These are phyloP conservation scores for Trametes cingulata DNA, from an alignment of 768 basidiomycete genomes.

Conservation along the genomic window DNA sequence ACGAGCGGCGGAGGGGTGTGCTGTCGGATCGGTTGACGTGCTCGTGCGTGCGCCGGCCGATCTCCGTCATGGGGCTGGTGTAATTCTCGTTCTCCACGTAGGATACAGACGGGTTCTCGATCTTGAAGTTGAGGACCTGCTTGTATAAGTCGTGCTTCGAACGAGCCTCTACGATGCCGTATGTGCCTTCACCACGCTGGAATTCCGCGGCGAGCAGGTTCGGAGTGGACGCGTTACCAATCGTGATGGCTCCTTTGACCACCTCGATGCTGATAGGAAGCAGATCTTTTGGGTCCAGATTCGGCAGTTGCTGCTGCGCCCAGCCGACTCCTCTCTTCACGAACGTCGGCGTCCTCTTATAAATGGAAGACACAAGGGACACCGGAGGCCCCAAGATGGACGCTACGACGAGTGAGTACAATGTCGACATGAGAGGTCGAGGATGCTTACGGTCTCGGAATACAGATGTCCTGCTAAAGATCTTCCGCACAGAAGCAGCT, in stretches of 20 bases:
- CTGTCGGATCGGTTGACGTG: conserved; percentile 49
- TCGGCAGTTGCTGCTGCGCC: conserved; percentile 64
- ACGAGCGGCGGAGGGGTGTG: conserved; percentile 21
- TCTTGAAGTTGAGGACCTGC: conserved; percentile 70
- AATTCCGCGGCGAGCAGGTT: conserved; percentile 83
- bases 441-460: conserved; percentile 28
- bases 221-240: conserved; percentile 86
- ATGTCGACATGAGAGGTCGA: neutral
- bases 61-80: conserved; percentile 60
- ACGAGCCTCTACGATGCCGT: conserved; percentile 73
- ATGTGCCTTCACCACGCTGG: conserved; percentile 72
- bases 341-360: conserved; percentile 27
- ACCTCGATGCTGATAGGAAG: conserved; percentile 81
- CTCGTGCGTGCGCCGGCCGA: conserved; percentile 64
- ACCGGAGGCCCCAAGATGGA: conserved; percentile 26
- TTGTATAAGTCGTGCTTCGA: conserved; percentile 85
- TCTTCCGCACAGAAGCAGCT: conserved; percentile 28
- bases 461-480: conserved; percentile 31
- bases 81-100: conserved; percentile 78
- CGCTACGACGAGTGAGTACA: conserved; percentile 6
- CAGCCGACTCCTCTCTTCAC: conserved; percentile 49
- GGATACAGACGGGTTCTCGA: conserved; percentile 62
- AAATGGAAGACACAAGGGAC: conserved; percentile 31
- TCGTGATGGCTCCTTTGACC: conserved; percentile 77
- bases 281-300: conserved; percentile 78